phyloP scores from a whole-genome alignment of 441 rosid genomes.

The Populus trichocarpa region DNA sequence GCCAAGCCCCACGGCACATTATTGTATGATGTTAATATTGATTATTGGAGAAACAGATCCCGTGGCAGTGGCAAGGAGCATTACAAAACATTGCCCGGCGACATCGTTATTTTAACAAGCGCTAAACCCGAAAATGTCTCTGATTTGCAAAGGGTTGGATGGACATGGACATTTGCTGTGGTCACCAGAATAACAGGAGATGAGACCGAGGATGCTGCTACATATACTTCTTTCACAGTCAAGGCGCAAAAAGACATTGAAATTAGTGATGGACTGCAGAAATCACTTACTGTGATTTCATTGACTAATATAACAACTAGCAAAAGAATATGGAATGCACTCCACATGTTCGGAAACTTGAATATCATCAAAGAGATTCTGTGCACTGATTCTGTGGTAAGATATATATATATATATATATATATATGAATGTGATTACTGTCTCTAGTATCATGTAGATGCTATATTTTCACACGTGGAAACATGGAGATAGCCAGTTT shows the following conservation, averaged over 20 bases:
- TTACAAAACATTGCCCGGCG: conserved; percentile 50
- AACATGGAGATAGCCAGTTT: too few relatives aligned
- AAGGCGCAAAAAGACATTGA: conserved; percentile 14
- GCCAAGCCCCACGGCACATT: conserved; percentile 6
- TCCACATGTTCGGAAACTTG: conserved; percentile 29
- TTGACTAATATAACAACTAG: conserved; percentile 40
- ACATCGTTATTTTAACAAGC: conserved; percentile 40
- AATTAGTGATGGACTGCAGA: conserved; percentile 7
- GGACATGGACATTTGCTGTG: conserved; percentile 36
- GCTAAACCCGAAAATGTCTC: conserved; percentile 32
- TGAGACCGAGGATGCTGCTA: conserved; percentile 14
- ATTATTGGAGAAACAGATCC: conserved; percentile 41
- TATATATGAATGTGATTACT: not conserved
- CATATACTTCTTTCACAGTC: conserved; percentile 25
- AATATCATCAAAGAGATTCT: conserved; percentile 35
- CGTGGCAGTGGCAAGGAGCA: conserved; percentile 33
- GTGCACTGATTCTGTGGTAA: conserved; percentile 30
- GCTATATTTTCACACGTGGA: too few relatives aligned
- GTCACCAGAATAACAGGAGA: conserved; percentile 21
- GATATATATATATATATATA: not conserved
- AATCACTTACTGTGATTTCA: conserved; percentile 30
- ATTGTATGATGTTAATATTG: conserved; percentile 25
- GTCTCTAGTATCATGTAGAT: not conserved
- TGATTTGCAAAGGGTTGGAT: conserved; percentile 39
- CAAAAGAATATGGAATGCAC: conserved; percentile 52